Conservation (phyloP, 306 rosid genomes). For the Carpinus viminea region DNA sequence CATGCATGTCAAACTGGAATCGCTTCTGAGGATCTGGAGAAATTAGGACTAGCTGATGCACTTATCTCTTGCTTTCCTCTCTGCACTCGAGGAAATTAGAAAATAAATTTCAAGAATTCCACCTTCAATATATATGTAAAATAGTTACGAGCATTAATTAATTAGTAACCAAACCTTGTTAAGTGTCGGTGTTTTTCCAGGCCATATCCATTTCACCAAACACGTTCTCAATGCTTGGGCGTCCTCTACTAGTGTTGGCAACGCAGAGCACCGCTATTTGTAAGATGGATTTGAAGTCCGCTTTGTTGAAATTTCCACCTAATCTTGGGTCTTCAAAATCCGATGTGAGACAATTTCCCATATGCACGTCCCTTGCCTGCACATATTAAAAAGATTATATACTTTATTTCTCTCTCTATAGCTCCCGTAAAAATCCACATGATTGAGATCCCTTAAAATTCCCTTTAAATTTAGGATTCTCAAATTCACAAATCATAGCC, state of each 20-base stretch:
- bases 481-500: too few relatives aligned
- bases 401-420: background rate
- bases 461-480: too few relatives aligned
- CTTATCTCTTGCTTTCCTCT: constrained; percentile 29
- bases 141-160: background rate
- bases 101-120: background rate
- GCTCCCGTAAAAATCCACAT: too few relatives aligned
- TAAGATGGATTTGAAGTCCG: constrained; percentile 60
- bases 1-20: constrained; percentile 26
- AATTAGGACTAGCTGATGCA: constrained; percentile 34
- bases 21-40: constrained; percentile 38
- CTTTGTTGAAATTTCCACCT: constrained; percentile 53
- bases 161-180: constrained; percentile 15
- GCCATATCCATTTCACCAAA: constrained; percentile 64
- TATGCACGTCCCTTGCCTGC: constrained; percentile 75
- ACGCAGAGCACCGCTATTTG: constrained; percentile 78
- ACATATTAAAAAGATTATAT: background rate
- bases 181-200: constrained; percentile 35
- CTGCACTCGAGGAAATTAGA: constrained; percentile 31
- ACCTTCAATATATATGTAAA: background rate
- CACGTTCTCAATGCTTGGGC: constrained; percentile 65
- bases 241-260: constrained; percentile 74
- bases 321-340: constrained; percentile 80
- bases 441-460: too few relatives aligned
- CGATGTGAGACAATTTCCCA: constrained; percentile 54